Conservation (phyloP, 371 early-diverging fungal genomes). For the Apophysomyces ossiformis region DNA sequence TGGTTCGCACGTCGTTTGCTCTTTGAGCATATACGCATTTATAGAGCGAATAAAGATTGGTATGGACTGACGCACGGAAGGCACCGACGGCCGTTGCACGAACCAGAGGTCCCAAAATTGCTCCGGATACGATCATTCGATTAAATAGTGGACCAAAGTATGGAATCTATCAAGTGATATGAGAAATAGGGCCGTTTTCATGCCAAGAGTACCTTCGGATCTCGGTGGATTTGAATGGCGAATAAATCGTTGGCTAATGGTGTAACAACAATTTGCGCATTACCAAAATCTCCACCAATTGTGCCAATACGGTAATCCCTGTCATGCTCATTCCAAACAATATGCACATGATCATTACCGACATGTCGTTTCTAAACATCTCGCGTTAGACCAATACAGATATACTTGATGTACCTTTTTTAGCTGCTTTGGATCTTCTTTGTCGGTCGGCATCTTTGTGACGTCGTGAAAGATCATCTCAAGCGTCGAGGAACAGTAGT, state of each 20-base stretch:
- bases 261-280: constrained; percentile 89
- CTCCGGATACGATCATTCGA: constrained; percentile 80
- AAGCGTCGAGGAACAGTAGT: constrained; percentile 79
- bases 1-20: constrained; percentile 61
- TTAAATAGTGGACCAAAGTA: constrained; percentile 88
- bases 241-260: constrained; percentile 77
- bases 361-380: constrained; percentile 89
- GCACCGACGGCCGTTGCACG: constrained; percentile 86
- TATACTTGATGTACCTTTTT: constrained; percentile 78
- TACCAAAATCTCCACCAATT: constrained; percentile 97
- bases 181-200: not conserved
- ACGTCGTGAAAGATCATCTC: constrained; percentile 95
- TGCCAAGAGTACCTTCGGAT: constrained; percentile 57
- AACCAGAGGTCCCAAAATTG: constrained; percentile 80
- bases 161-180: constrained; percentile 46
- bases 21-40: constrained; percentile 59
- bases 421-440: constrained; percentile 77
- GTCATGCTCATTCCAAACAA: constrained; percentile 94
- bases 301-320: constrained; percentile 85
- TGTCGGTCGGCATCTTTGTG: constrained; percentile 87
- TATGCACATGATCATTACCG: constrained; percentile 97
- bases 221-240: constrained; percentile 76
- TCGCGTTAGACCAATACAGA: not conserved
- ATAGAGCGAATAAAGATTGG: constrained; percentile 49
- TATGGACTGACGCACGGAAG: constrained; percentile 58